These are phyloP conservation scores for Plasmodium cynomolgi DNA, from an alignment of 169 alveolate genomes.

Conservation along the genomic window DNA sequence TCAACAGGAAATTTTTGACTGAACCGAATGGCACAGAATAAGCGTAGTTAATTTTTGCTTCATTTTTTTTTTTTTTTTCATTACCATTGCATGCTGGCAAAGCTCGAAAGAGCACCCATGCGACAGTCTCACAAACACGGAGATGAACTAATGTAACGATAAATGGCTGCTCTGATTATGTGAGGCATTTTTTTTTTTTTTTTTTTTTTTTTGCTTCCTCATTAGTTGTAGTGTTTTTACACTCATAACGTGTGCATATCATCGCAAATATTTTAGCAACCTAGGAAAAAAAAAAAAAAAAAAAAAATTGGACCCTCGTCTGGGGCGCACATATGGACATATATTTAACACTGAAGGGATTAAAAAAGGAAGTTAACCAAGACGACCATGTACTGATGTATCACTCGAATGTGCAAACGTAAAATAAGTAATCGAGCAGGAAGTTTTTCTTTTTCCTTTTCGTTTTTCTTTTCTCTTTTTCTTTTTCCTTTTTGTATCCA, in stretches of 20 bases:
- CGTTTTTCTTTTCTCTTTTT: no score
- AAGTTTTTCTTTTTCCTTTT: background rate
- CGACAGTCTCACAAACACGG: background rate
- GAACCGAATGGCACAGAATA: background rate
- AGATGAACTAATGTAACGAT: background rate
- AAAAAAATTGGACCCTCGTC: background rate
- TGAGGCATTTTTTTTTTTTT: background rate
- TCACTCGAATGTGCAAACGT: background rate
- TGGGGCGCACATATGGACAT: background rate
- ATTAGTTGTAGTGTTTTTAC: constrained; percentile 4
- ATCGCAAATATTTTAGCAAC: background rate
- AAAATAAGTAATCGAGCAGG: background rate
- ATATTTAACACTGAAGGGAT: background rate
- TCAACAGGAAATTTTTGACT: background rate
- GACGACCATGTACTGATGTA: background rate
- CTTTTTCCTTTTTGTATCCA: background rate
- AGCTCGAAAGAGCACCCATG: background rate
- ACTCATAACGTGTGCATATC: background rate
- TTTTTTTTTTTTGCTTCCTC: background rate
- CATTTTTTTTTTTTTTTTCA: background rate
- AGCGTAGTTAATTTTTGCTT: background rate
- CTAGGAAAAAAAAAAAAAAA: background rate
- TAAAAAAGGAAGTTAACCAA: background rate
- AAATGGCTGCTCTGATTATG: background rate
- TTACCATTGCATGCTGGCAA: background rate